These are phyloP conservation scores for Lenwebbia sp. DNA, from an alignment of 345 rosid genomes.

Conservation along the genomic window DNA sequence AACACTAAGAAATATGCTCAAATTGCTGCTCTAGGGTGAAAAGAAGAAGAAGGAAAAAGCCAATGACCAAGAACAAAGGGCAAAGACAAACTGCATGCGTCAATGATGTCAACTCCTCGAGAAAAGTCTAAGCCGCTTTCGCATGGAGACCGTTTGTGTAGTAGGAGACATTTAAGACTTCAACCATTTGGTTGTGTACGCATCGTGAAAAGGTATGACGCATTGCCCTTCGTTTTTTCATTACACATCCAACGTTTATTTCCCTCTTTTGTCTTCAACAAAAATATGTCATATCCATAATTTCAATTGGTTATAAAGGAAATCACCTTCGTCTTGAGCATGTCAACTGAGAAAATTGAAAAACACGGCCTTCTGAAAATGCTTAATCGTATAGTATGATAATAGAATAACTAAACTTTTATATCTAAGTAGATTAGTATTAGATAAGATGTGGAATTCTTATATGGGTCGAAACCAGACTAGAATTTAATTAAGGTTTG, in stretches of 20 bases:
- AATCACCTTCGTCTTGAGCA: no score
- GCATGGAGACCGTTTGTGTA: neutral
- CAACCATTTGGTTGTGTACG: neutral
- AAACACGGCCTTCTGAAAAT: neutral
- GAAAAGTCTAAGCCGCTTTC: neutral
- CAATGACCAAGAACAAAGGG: neutral
- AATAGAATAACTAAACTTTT: neutral
- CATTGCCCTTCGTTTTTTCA: neutral
- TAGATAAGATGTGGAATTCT: neutral
- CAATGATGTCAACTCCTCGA: neutral
- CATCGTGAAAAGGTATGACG: neutral
- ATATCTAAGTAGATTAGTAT: neutral
- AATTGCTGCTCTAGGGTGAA: neutral
- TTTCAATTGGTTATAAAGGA: no score
- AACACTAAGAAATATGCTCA: neutral
- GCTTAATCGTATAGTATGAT: neutral
- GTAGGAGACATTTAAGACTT: neutral
- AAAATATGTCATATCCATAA: no score
- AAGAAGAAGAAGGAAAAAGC: neutral
- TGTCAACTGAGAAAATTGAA: neutral
- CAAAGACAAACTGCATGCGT: neutral
- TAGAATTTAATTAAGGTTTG: neutral
- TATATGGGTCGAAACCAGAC: neutral
- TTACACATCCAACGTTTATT: neutral
- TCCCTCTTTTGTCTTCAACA: no score